Evolutionary conservation across 352 stramenopile genomes (phyloP), one percentile per base, ranked within the genome.

Genomic region (Albugo laibachii): DNA sequence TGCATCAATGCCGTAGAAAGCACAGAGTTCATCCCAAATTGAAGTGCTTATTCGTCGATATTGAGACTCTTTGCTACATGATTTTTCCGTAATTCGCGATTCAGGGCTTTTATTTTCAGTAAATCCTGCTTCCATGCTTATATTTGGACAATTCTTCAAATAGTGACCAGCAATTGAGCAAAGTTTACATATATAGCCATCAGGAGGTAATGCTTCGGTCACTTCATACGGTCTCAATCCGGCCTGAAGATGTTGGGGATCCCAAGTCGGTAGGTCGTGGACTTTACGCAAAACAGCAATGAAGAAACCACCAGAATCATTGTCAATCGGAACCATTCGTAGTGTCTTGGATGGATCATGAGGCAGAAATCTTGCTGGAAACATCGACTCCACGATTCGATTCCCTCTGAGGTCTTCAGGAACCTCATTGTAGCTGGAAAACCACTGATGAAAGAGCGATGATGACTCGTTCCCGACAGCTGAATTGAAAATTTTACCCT

Each of bases 221-320:
- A 31, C 8, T 31, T 10, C 3, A 31, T 31, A 31, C 24, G 24
- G 24, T 13, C 48, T 47, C 13, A 68, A 45, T 8, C 63, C 49
- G 11, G 71, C 11, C 39, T 84, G 58, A 18, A 74, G 70, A 45
- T 64, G 41, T 49, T 85, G 71, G 2, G 45, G 14, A 2, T 65
- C 55, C 13, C 61, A 60, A 11, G 69, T 67, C 1, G 77, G 77
- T 21, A 87, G 52, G 41, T 87, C 56, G 2, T 49, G 50, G 31
- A 62, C 52, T 49, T 97, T 97, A 36, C 69, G 59, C 19, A 99
- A 71, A 27, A 98, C 74, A n/a, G 86, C 83, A 37, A 99, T 80
- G 61, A 99, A 99, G 60, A 99, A 99, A 4, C 95, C 96, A 35
- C 94, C 95, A 5, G 93, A 97, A 61, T 99, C 92, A 51, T 98